phyloP scores from a whole-genome alignment of 78 protist species.

The Goniomonas avonlea region DNA sequence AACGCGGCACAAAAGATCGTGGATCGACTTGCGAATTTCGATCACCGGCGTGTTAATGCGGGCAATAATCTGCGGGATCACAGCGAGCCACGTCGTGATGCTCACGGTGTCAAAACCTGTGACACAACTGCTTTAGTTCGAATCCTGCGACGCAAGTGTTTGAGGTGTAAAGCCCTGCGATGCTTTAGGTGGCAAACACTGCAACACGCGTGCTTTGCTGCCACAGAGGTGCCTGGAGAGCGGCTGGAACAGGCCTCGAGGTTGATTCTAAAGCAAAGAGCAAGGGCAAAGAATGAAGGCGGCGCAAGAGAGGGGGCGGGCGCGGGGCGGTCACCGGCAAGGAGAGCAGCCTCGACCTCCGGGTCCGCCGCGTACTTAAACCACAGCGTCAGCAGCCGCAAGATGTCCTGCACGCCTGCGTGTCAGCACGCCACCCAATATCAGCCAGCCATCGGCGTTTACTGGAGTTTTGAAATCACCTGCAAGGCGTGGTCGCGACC shows the following conservation, averaged over 20 bases:
- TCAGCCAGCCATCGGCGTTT: background rate
- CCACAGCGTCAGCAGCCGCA: constrained; percentile 84
- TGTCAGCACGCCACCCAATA: background rate
- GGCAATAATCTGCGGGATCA: constrained; percentile 82
- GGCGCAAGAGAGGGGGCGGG: no score
- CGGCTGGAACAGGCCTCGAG: constrained; percentile 52
- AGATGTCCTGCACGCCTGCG: constrained; percentile 64
- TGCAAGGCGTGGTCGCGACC: constrained; percentile 20
- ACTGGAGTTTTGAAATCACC: background rate
- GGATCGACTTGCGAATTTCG: constrained; percentile 34
- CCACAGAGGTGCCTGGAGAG: constrained; percentile 35
- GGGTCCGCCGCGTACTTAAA: constrained; percentile 62
- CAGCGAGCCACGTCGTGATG: constrained; percentile 91
- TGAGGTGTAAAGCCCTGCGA: no score
- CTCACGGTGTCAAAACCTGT: constrained; percentile 67
- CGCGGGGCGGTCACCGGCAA: no score
- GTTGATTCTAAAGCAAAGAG: no score
- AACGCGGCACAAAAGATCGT: constrained; percentile 60
- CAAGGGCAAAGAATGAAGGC: no score
- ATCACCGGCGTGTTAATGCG: constrained; percentile 71
- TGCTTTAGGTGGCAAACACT: no score
- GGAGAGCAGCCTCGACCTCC: no score
- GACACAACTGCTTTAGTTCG: no score
- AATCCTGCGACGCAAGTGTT: no score
- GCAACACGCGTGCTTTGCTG: no score